phyloP scores from a whole-genome alignment of 2,329 filamentous ascomycete species.

The Beauveria sp. region DNA sequence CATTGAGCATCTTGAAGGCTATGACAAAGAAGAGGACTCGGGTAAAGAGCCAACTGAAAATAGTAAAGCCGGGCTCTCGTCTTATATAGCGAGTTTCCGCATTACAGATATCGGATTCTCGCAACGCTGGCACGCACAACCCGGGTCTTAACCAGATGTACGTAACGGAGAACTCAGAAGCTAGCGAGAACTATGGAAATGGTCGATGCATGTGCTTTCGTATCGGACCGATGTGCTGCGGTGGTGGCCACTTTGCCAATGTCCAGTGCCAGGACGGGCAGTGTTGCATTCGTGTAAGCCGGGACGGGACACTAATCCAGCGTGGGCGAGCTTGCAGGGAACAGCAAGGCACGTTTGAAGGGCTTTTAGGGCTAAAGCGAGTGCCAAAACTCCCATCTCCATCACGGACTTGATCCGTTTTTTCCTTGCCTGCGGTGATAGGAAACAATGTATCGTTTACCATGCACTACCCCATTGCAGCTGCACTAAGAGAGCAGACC shows the following conservation, averaged over 20 bases:
- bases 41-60: not conserved
- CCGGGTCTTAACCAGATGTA: not conserved
- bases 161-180: not conserved
- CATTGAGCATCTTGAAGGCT: slow-evolving; percentile 4
- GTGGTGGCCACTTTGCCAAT: not conserved
- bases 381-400: not conserved
- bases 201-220: not conserved
- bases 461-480: not conserved
- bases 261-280: not conserved
- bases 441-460: not conserved
- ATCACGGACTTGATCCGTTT: not conserved
- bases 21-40: not conserved
- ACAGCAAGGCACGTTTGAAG: not conserved
- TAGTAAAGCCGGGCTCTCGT: not conserved
- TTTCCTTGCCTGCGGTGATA: not conserved
- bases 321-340: not conserved
- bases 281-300: slow-evolving; percentile 2
- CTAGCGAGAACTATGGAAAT: not conserved
- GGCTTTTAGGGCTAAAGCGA: not conserved
- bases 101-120: not conserved
- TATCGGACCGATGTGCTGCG: slow-evolving; percentile 1
- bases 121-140: not conserved
- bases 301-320: not conserved
- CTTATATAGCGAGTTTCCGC: not conserved
- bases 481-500: not conserved